phyloP scores from a whole-genome alignment of 148 eudicot species.

The Arctostaphylos glauca region DNA sequence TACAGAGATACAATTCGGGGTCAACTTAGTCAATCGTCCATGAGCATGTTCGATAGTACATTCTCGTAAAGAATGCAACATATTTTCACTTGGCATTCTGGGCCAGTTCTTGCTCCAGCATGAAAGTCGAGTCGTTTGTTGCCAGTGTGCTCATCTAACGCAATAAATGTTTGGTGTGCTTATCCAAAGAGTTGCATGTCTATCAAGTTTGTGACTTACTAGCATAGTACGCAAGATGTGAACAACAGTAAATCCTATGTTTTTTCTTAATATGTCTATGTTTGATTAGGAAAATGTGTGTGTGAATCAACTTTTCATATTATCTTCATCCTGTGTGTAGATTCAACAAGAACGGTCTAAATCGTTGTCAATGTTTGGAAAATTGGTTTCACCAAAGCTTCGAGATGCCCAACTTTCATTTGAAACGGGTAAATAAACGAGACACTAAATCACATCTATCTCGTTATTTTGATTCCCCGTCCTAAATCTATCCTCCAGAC shows the following conservation, averaged over 20 bases:
- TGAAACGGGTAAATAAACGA: slow-evolving; percentile 60
- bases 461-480: background rate
- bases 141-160: too few relatives aligned
- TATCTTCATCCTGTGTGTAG: slow-evolving; percentile 28
- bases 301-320: background rate
- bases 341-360: slow-evolving; percentile 66
- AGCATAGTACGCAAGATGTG: background rate
- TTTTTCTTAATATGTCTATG: background rate
- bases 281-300: background rate
- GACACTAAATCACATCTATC: background rate
- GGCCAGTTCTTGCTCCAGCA: background rate
- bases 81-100: background rate
- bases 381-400: slow-evolving; percentile 82
- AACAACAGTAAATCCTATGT: background rate
- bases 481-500: background rate
- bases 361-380: slow-evolving; percentile 81
- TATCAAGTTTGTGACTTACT: background rate
- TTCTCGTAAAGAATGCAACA: background rate
- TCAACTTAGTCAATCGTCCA: background rate
- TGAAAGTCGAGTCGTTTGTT: too few relatives aligned
- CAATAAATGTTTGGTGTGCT: too few relatives aligned
- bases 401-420: slow-evolving; percentile 78
- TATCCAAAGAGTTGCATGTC: too few relatives aligned
- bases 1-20: background rate
- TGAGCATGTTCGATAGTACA: background rate